These are phyloP conservation scores for Phytophthora quininea DNA, from an alignment of 352 stramenopile genomes.

Conservation along the genomic window DNA sequence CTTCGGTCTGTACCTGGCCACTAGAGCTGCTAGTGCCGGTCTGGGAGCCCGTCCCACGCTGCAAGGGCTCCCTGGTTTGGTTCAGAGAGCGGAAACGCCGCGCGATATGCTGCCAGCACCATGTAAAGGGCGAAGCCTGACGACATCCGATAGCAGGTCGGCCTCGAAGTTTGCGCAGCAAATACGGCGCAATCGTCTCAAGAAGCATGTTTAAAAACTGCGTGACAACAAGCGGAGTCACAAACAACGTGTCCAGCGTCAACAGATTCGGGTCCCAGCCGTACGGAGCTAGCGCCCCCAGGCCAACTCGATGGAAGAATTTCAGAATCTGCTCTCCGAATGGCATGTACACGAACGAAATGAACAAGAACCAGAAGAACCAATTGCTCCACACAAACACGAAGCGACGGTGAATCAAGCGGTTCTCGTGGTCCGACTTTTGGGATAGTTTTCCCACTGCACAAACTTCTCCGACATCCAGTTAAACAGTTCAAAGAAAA, in stretches of 20 bases:
- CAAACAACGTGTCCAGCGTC: conserved; percentile 87
- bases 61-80: conserved; percentile 18
- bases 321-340: conserved; percentile 76
- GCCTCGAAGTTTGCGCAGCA: conserved; percentile 79
- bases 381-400: conserved; percentile 93
- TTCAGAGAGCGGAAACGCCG: conserved; percentile 44
- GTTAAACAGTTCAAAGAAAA: conserved; percentile 91
- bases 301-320: conserved; percentile 53
- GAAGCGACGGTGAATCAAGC: conserved; percentile 85
- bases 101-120: conserved; percentile 54
- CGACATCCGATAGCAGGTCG: conserved; percentile 67
- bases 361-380: conserved; percentile 92
- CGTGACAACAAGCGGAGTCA: conserved; percentile 88
- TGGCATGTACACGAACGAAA: conserved; percentile 91
- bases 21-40: conserved; percentile 12
- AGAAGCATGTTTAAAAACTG: conserved; percentile 90
- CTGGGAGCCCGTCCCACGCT: conserved; percentile 14
- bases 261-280: conserved; percentile 74
- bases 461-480: conserved; percentile 90
- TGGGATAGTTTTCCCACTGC: conserved; percentile 86
- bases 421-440: conserved; percentile 90
- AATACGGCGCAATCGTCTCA: conserved; percentile 86
- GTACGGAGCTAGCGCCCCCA: conserved; percentile 70
- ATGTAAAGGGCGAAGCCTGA: conserved; percentile 63
- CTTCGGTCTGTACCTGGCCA: conserved; percentile 8